Percentiles rank a stretch among this genome's conserved stretches.
Evolutionary conservation across 2,329 filamentous ascomycete genomes (phyloP).

Genomic region (Botryotinia calthae): DNA sequence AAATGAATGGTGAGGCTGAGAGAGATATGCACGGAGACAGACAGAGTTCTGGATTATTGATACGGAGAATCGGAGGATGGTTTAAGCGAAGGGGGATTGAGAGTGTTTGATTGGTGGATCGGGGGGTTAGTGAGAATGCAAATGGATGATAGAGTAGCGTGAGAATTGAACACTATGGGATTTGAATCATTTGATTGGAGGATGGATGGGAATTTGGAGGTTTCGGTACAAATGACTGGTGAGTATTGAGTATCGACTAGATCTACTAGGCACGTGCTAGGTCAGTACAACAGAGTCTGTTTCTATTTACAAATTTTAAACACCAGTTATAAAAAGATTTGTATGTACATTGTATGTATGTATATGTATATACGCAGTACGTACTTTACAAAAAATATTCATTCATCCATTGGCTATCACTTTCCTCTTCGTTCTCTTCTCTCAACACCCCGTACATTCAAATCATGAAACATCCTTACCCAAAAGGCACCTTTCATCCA

Average conservation of each 20-base stretch:
- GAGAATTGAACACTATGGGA: neutral
- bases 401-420: neutral
- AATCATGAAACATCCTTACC: conserved; percentile 29
- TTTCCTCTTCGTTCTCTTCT: neutral
- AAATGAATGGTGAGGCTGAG: conserved; percentile 6
- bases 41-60: conserved; percentile 1
- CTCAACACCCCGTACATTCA: neutral
- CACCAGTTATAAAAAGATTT: neutral
- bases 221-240: neutral
- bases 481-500: conserved; percentile 30
- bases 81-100: neutral
- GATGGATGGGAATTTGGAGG: neutral
- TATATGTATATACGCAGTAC: neutral
- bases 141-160: too few relatives aligned
- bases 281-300: neutral
- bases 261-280: neutral
- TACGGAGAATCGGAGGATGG: conserved; percentile 1
- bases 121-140: neutral
- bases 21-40: neutral
- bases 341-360: too few relatives aligned
- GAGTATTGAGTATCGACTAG: too few relatives aligned
- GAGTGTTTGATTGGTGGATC: conserved; percentile 6
- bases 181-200: neutral
- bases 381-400: neutral
- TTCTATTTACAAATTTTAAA: conserved; percentile 1